Percentiles rank a stretch among this genome's conserved stretches.
Evolutionary conservation across 1,284 basidiomycete species (phyloP).

Genomic region (Ganoderma leucocontextum): DNA sequence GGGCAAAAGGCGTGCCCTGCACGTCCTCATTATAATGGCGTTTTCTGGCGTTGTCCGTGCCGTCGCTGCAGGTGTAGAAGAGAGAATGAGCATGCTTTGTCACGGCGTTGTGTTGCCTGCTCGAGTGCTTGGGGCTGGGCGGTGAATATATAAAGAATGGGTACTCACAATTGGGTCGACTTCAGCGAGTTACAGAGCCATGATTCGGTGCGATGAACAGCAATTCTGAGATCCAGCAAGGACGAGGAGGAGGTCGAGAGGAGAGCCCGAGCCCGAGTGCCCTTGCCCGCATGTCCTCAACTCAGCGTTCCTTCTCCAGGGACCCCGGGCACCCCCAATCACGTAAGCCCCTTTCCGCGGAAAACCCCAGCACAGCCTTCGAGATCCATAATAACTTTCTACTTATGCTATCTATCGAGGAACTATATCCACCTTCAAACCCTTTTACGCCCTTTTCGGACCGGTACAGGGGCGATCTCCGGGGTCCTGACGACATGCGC

Average conservation of each 20-base stretch:
- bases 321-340: background rate
- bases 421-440: background rate
- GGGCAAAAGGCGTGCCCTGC: slow-evolving; percentile 31
- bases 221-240: slow-evolving; percentile 9
- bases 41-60: slow-evolving; percentile 30
- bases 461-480: background rate
- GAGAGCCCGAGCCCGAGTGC: slow-evolving; percentile 17
- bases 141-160: slow-evolving; percentile 43
- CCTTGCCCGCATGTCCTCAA: slow-evolving; percentile 19
- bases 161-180: slow-evolving; percentile 33
- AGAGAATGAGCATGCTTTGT: slow-evolving; percentile 28
- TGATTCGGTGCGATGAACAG: slow-evolving; percentile 24
- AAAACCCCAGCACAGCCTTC: background rate
- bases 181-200: slow-evolving; percentile 39
- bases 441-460: background rate
- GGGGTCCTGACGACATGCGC: slow-evolving; percentile 25
- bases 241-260: slow-evolving; percentile 19
- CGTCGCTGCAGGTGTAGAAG: slow-evolving; percentile 25
- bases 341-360: background rate
- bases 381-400: background rate
- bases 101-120: too few relatives aligned
- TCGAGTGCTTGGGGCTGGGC: slow-evolving; percentile 12
- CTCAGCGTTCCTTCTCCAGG: background rate
- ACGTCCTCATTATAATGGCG: slow-evolving; percentile 38
- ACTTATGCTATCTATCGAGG: background rate